Conservation (phyloP, 1,284 basidiomycete genomes). For the Kalmanozyma brasiliensis region DNA sequence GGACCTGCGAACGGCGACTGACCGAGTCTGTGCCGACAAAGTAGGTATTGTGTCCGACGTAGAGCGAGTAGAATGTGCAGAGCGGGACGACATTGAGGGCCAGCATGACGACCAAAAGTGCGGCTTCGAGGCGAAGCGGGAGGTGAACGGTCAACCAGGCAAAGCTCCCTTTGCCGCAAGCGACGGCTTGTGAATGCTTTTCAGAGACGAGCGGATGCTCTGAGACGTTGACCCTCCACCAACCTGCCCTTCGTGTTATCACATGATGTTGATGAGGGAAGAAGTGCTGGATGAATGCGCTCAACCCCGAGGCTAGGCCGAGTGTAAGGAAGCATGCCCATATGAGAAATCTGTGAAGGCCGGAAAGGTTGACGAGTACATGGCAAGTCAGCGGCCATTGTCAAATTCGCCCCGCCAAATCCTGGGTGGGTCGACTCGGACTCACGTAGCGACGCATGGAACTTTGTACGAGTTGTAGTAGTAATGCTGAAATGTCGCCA, state of each 20-base stretch:
- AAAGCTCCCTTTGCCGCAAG: conserved; percentile 11
- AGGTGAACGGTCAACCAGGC: conserved; percentile 31
- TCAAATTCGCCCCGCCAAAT: too few relatives aligned
- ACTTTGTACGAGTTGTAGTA: conserved; percentile 34
- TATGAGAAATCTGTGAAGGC: conserved; percentile 15
- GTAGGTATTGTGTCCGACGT: conserved; percentile 28
- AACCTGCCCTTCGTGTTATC: background rate
- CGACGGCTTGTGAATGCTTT: conserved; percentile 15
- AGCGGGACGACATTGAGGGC: conserved; percentile 32
- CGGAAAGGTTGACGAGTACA: background rate
- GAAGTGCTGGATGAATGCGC: conserved; percentile 8
- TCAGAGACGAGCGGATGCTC: conserved; percentile 20
- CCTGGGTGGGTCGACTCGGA: background rate
- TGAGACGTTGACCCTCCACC: conserved; percentile 24
- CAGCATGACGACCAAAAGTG: conserved; percentile 29
- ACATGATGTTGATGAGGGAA: conserved; percentile 6
- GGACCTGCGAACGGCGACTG: conserved; percentile 19
- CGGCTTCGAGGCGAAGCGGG: conserved; percentile 42
- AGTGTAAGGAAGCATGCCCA: conserved; percentile 18
- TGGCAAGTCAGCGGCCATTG: background rate
- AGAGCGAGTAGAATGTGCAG: conserved; percentile 26
- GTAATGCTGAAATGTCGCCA: conserved; percentile 23
- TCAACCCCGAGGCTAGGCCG: conserved; percentile 2
- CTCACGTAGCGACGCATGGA: conserved; percentile 27
- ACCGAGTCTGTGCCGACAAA: conserved; percentile 22